Evolutionary conservation across 371 early-diverging fungal species (phyloP).

Genomic region (Mortierella sp.): DNA sequence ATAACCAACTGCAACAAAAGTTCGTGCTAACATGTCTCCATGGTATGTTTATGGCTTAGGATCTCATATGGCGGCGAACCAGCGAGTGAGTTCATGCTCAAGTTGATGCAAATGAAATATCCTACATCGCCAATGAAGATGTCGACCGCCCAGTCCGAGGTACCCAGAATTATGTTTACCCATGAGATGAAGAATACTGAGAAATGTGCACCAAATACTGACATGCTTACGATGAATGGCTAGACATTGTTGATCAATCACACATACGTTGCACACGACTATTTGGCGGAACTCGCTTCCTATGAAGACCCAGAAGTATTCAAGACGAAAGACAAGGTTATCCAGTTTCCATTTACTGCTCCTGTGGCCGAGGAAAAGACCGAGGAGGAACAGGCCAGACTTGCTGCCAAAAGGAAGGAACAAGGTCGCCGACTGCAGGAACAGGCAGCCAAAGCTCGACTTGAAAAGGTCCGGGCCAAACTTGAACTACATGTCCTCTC

Average conservation of each 20-base stretch:
- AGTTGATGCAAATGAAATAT: conserved; percentile 90
- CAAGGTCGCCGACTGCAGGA: conserved; percentile 80
- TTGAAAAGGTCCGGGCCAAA: conserved; percentile 72
- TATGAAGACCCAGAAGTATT: conserved; percentile 67
- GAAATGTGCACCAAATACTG: too few species aligned
- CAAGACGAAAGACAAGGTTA: conserved; percentile 66
- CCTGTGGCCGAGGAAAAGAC: conserved; percentile 79
- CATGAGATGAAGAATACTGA: too few species aligned
- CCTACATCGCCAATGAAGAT: conserved; percentile 89
- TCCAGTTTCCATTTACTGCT: conserved; percentile 80
- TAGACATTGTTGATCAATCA: conserved; percentile 73
- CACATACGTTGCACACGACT: conserved; percentile 80
- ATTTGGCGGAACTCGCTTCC: conserved; percentile 67
- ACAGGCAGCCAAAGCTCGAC: conserved; percentile 80
- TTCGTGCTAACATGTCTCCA: neutral
- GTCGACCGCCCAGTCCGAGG: conserved; percentile 77
- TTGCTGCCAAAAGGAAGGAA: conserved; percentile 80
- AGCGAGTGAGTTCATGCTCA: conserved; percentile 83
- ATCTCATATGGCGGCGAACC: conserved; percentile 77
- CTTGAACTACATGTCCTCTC: neutral
- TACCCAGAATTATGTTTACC: too few species aligned
- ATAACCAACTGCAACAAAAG: neutral
- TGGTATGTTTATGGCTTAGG: conserved; percentile 36
- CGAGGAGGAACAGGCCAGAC: conserved; percentile 77
- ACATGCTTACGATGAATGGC: too few species aligned